A percentile compares a stretch with the other conserved stretches of the same genome.
Evolutionary conservation across 1,284 basidiomycete species (phyloP).

Genomic region (Microstroma glucosiphilum): DNA sequence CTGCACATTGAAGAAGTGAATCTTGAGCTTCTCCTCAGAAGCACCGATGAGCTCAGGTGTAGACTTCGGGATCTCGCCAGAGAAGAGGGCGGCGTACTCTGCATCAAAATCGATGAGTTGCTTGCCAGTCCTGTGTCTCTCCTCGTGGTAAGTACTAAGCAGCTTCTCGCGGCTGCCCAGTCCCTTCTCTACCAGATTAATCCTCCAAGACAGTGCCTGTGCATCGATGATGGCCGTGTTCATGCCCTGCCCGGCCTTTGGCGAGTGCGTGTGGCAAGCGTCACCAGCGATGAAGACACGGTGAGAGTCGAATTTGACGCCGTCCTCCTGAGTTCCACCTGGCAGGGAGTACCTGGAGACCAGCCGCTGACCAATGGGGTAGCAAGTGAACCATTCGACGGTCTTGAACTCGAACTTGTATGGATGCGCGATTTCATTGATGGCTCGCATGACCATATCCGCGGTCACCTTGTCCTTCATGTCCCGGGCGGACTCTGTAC

Average conservation of each 20-base stretch:
- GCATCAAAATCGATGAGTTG: constrained; percentile 53
- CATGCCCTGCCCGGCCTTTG: constrained; percentile 53
- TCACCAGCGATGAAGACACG: constrained; percentile 52
- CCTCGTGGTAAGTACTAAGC: constrained; percentile 52
- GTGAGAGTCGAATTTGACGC: constrained; percentile 27
- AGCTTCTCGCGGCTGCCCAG: constrained; percentile 47
- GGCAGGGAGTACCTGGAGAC: constrained; percentile 37
- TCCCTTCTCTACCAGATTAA: constrained; percentile 53
- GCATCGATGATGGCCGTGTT: constrained; percentile 54
- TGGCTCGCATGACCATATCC: constrained; percentile 50
- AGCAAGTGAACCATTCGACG: constrained; percentile 52
- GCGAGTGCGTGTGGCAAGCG: constrained; percentile 53
- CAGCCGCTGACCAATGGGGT: constrained; percentile 46
- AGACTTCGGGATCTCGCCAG: constrained; percentile 41
- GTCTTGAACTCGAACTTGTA: constrained; percentile 52
- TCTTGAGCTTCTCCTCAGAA: constrained; percentile 31
- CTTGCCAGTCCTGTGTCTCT: constrained; percentile 51
- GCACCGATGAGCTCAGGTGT: constrained; percentile 37
- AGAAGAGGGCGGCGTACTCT: constrained; percentile 52
- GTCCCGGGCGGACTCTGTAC: constrained; percentile 32
- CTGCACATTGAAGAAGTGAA: constrained; percentile 43
- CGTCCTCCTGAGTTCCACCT: constrained; percentile 16
- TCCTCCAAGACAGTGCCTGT: constrained; percentile 52
- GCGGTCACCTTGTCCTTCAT: constrained; percentile 47
- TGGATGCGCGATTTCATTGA: constrained; percentile 52